Evolutionary conservation across 2,329 filamentous ascomycete genomes (phyloP), one percentile per base, ranked within the genome.

Genomic region (Neospermospora avenae): DNA sequence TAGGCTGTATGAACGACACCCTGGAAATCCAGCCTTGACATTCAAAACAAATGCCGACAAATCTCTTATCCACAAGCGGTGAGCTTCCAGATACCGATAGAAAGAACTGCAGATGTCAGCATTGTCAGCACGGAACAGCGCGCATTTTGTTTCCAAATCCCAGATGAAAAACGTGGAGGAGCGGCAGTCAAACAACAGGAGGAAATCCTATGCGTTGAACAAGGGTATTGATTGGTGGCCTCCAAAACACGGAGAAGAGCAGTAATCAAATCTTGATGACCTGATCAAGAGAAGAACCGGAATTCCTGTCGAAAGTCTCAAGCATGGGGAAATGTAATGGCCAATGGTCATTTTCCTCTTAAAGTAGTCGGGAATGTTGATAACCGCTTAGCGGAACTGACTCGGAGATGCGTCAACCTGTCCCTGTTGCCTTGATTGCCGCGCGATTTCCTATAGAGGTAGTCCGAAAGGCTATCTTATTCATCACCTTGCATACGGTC

Each of bases 261-360:
- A 54, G 34, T 39, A 42, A 42, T 54, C 35, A 54, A 7, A 3
- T 54, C 51, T 54, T 54, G 51, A 41, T 54, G 35, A 20, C 51
- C 37, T 22, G n/a, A 42, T 24, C 35, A 5, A 35, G 51, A 10
- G 28, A 54, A 14, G 14, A 28, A 54, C 13, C 31, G 14, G 37
- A 25, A 11, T 41, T 25, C 22, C 35, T 42, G 49, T 35, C 22
- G 2, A 14, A 22, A 25, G 3, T 14, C 13, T 3, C 22, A 34
- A 11, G 16, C 16, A 34, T 34, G 45, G 7, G n/a, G 11, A 31
- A n/a, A 49, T 13, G 18, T 18, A 4, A 25, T 25, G 42, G 42
- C 18, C 11, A 45, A 24, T 45, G 42, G 20, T 24, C 18, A 24
- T 14, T 45, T 20, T 14, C 22, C 20, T 24, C 22, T 20, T 24